These are phyloP conservation scores for Rhizophagus clarus DNA, from an alignment of 192 early-diverging fungal genomes.

Conservation along the genomic window DNA sequence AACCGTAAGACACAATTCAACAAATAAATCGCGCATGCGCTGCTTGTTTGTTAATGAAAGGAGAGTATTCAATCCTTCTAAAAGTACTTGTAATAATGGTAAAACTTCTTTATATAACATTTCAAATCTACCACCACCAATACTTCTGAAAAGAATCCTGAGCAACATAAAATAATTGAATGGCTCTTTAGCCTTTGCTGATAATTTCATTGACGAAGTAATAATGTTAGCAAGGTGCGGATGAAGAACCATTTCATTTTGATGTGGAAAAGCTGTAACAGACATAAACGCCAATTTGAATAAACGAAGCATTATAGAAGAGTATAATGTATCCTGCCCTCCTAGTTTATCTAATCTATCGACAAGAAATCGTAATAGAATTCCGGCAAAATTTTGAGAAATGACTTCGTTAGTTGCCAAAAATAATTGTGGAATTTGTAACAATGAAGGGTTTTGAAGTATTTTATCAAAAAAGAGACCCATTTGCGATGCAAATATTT, in stretches of 20 bases:
- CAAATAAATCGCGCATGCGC: conserved; percentile 93
- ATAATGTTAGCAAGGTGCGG: conserved; percentile 93
- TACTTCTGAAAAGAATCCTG: conserved; percentile 90
- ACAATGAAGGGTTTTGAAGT: conserved; percentile 70
- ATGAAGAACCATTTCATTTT: conserved; percentile 89
- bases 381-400: conserved; percentile 75
- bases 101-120: conserved; percentile 94
- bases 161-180: conserved; percentile 92
- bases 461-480: conserved; percentile 84
- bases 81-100: conserved; percentile 86
- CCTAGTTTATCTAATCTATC: conserved; percentile 78
- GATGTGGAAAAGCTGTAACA: conserved; percentile 85
- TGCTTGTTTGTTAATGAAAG: conserved; percentile 76
- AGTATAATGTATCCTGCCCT: conserved; percentile 61
- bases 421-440: conserved; percentile 88
- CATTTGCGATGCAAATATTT: conserved; percentile 91
- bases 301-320: conserved; percentile 79
- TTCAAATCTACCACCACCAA: conserved; percentile 97
- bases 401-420: conserved; percentile 72
- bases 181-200: conserved; percentile 82
- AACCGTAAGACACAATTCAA: conserved; percentile 95
- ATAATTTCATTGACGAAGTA: conserved; percentile 81
- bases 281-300: conserved; percentile 96
- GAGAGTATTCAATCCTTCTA: conserved; percentile 89
- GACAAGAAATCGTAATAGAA: conserved; percentile 76